Conservation (phyloP, 1,139 yeast species). For the Pichia sp. region DNA sequence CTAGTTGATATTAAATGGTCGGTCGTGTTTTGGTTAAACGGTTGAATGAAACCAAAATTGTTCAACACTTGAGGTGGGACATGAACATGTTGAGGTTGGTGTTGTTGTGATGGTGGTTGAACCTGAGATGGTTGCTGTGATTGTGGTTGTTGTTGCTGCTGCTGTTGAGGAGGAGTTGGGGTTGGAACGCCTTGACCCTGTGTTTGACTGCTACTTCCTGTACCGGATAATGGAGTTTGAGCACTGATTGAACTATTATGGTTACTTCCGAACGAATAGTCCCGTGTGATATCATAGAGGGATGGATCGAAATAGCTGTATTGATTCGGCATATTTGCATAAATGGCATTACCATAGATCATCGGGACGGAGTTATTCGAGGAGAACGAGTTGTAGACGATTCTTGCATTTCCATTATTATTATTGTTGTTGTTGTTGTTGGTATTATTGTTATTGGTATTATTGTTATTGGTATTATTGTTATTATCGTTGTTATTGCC, state of each 20-base stretch:
- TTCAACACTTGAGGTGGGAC: not conserved
- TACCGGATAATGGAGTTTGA: not conserved
- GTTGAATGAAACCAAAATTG: conserved; percentile 10
- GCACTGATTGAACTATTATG: not conserved
- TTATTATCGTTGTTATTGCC: not conserved
- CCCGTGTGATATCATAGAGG: conserved; percentile 1
- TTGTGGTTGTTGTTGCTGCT: not conserved
- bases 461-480: not conserved
- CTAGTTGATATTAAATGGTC: conserved; percentile 32
- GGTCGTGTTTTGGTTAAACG: conserved; percentile 7
- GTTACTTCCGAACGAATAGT: not conserved
- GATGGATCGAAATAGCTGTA: conserved; percentile 5
- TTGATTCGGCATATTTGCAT: conserved; percentile 24
- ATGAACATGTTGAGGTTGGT: not conserved
- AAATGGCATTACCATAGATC: conserved; percentile 23
- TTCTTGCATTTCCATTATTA: not conserved
- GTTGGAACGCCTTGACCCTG: not conserved
- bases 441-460: not conserved
- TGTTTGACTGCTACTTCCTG: not conserved
- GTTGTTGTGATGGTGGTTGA: not conserved
- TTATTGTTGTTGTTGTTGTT: not conserved
- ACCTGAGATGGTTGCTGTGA: not conserved
- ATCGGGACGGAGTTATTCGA: conserved; percentile 4
- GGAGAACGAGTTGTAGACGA: not conserved
- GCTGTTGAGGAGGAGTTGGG: not conserved